These are phyloP conservation scores for Brassica nigra DNA, from an alignment of 345 rosid species.

Conservation along the genomic window DNA sequence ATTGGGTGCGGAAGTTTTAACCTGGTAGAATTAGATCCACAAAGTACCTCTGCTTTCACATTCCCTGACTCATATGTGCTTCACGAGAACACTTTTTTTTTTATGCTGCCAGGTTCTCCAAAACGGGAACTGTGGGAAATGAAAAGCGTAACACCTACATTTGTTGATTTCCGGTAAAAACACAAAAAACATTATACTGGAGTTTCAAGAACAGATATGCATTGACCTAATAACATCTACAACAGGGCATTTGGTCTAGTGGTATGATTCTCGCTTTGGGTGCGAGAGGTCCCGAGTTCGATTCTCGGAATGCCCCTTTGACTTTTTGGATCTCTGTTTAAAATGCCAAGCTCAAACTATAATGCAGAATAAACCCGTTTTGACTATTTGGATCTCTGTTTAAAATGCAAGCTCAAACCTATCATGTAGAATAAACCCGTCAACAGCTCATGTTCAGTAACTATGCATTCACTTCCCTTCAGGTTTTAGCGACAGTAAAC, in stretches of 20 bases:
- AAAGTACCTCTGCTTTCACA: background rate
- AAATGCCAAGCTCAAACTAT: background rate
- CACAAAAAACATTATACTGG: background rate
- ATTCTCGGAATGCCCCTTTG: constrained; percentile 26
- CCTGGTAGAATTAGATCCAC: background rate
- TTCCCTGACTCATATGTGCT: background rate
- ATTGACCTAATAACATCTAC: background rate
- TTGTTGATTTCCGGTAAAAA: background rate
- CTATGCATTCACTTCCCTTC: background rate
- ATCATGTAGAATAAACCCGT: background rate
- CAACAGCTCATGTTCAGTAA: background rate
- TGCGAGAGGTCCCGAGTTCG: constrained; percentile 67
- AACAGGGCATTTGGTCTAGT: constrained; percentile 37
- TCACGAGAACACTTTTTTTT: background rate
- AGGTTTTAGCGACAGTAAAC: background rate
- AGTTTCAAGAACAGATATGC: constrained; percentile 7
- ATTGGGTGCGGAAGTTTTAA: background rate
- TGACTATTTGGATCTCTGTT: background rate
- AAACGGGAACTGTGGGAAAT: background rate
- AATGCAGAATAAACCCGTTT: background rate
- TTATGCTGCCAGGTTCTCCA: background rate
- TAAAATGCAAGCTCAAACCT: background rate
- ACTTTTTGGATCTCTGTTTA: background rate
- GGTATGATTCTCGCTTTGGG: constrained; percentile 83
- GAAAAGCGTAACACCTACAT: background rate